A percentile compares a stretch with the other conserved stretches of the same genome.
These are phyloP conservation scores for Leucaena leucocephala DNA, from an alignment of 306 rosid genomes.

Conservation along the genomic window DNA sequence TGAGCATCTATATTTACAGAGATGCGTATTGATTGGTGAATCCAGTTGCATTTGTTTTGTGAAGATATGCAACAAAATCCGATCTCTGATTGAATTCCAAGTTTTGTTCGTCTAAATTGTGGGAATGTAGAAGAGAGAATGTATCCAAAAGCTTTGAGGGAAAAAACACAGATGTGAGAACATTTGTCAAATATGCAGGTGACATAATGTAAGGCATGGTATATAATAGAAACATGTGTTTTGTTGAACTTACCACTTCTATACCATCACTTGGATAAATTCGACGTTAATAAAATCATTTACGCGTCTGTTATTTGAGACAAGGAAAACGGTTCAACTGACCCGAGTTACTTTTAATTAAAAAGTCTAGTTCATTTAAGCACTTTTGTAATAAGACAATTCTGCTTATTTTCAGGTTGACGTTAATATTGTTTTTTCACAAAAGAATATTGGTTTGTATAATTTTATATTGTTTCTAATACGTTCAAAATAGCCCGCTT, in stretches of 20 bases:
- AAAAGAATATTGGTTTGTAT: too few relatives aligned
- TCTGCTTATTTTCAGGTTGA: too few relatives aligned
- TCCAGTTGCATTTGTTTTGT: slow-evolving; percentile 50
- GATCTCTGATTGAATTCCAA: slow-evolving; percentile 40
- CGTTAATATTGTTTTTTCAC: too few relatives aligned
- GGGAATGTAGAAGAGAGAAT: slow-evolving; percentile 44
- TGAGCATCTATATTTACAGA: slow-evolving; percentile 38
- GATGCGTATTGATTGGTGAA: slow-evolving; percentile 51
- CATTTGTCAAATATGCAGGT: slow-evolving; percentile 33
- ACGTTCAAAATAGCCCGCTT: too few relatives aligned
- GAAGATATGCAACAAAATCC: slow-evolving; percentile 50
- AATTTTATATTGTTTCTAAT: too few relatives aligned
- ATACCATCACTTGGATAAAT: background rate
- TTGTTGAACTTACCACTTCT: slow-evolving; percentile 13
- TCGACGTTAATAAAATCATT: too few relatives aligned
- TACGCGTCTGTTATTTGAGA: too few relatives aligned
- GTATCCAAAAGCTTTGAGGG: slow-evolving; percentile 30
- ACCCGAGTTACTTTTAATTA: too few relatives aligned
- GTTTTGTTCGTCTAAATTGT: slow-evolving; percentile 39
- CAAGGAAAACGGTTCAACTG: too few relatives aligned
- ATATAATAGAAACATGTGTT: slow-evolving; percentile 36
- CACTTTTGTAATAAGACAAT: too few relatives aligned
- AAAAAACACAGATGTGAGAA: slow-evolving; percentile 25
- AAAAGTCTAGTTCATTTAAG: too few relatives aligned
- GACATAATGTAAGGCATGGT: slow-evolving; percentile 3